Base-by-base conservation (phyloP, 2,329 filamentous ascomycete genomes). In the Colletotrichum sojae region DNA sequence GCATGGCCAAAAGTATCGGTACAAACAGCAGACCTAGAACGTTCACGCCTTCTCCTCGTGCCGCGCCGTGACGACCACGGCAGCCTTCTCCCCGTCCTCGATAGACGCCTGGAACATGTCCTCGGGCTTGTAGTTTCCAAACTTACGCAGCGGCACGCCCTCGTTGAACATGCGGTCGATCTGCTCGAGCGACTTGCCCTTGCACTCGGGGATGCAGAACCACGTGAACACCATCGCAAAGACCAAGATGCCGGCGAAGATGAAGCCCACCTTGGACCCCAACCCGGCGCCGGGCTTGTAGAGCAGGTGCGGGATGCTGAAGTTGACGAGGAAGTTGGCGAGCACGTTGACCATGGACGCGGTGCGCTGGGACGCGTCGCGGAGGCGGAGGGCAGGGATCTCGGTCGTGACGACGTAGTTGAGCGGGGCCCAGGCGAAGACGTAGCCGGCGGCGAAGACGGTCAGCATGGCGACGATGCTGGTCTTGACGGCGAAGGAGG, bases 321-420 rank as follows among this genome's bases (percentile, higher is more conserved):
- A 72, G 27, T 71, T 73, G 49, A 73, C 72, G 20, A 73, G 58
- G 51, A 73, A 73, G 55, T 72, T 71, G 25, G 70, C 59, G 36
- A 73, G 46, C 22, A 73, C 72, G n/a, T 73, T 72, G 58, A 70
- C 48, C 45, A 72, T 70, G 58, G 68, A 73, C 25, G 55, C 70
- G 5, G 60, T 70, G 39, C 56, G 59, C 45, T 58, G 66, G 39
- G 55, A 70, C 12, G 54, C 69, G 16, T 70, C 64, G 16, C 64
- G 58, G 36, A 71, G 64, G 13, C 59, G 45, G 31, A 68, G 64
- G 22, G 68, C 59, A 1, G 79, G 76, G 9, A 82, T 63, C 61
- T 82, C 81, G 8, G 79, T 76, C 0, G 76, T 74, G 57, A 82
- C 73, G 56, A 80, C 78, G 58, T 82, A 80, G 10, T 75, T 74